Evolutionary conservation across 2,329 filamentous ascomycete genomes (phyloP), one percentile per base, ranked within the genome.

Genomic region (Magnaporthiopsis incrustans): DNA sequence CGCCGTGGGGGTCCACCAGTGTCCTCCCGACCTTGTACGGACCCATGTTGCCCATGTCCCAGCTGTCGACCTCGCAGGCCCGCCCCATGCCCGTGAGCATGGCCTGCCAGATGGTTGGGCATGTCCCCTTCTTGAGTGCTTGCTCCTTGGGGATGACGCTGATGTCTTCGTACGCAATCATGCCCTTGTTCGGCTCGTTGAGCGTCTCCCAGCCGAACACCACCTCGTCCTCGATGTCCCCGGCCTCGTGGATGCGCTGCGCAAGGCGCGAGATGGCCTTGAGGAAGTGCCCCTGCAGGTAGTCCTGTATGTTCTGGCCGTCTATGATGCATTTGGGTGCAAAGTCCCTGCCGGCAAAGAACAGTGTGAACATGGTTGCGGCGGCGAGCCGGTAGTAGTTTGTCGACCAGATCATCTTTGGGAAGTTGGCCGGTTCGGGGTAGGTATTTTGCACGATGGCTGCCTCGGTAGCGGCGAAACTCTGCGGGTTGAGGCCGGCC

Each of bases 321-420:
- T 99, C 88, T 64, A 99, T 94, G 69, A 97, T 90, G 69, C 94
- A 97, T 72, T 97, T 97, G 4, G 96, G 96, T 1, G 95, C 91
- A 79, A 97, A 98, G 71, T 96, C 91, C 67, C 82, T 86, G 50
- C 95, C 95, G 11, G 84, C 93, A 74, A 96, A 99, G 78, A 97
- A 99, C 62, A 98, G 78, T 0, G 94, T 97, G 74, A 97, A 98
- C 69, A 98, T 92, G 59, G 92, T 93, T 68, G 93, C 91, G 61
- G 89, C 90, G 3, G 89, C 93, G 61, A 98, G 81, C 30, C 95
- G 86, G 67, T 87, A 90, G 76, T 99, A 99, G 74, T 99, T 99
- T 62, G 96, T 98, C 22, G 94, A 92, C 95, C 95, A 99, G 65
- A 98, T 94, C 96, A 99, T 99, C 78, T 97, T 98, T 30, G 95